phyloP scores from a whole-genome alignment of 2,329 filamentous ascomycete species.

The Sarocladium brachiariae region DNA sequence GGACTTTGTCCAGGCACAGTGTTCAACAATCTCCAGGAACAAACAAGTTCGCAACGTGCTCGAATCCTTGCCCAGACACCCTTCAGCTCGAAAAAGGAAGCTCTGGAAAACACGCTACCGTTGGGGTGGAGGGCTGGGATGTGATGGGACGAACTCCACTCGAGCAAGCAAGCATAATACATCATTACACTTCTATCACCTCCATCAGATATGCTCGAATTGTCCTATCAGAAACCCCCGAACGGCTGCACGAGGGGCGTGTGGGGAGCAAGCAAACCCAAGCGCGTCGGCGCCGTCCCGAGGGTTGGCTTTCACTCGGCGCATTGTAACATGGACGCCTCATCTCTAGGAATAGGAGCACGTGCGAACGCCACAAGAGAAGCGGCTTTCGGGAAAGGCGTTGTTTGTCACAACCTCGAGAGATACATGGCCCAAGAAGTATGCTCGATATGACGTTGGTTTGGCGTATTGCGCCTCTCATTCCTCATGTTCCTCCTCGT shows the following conservation, averaged over 20 bases:
- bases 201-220: constrained; percentile 1
- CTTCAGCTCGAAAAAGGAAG: too few relatives aligned
- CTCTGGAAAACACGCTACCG: too few relatives aligned
- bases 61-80: background rate
- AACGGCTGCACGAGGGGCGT: background rate
- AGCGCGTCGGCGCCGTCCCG: constrained; percentile 4
- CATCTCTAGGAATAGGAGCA: constrained; percentile 9
- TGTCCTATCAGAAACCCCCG: constrained; percentile 7
- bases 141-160: too few relatives aligned
- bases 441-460: too few relatives aligned
- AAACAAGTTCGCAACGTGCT: background rate
- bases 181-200: background rate
- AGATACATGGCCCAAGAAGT: too few relatives aligned
- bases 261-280: background rate
- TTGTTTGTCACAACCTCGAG: too few relatives aligned
- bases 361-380: constrained; percentile 10
- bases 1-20: too few relatives aligned
- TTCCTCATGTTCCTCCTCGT: background rate
- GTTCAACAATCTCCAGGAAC: constrained; percentile 1
- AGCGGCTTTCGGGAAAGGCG: too few relatives aligned
- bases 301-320: background rate
- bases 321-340: constrained; percentile 10
- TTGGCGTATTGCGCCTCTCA: too few relatives aligned
- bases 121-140: background rate
- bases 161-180: too few relatives aligned